Percentiles rank a stretch among this genome's conserved stretches.
Conservation (phyloP, 345 rosid genomes). For the Dovyalis caffra region DNA sequence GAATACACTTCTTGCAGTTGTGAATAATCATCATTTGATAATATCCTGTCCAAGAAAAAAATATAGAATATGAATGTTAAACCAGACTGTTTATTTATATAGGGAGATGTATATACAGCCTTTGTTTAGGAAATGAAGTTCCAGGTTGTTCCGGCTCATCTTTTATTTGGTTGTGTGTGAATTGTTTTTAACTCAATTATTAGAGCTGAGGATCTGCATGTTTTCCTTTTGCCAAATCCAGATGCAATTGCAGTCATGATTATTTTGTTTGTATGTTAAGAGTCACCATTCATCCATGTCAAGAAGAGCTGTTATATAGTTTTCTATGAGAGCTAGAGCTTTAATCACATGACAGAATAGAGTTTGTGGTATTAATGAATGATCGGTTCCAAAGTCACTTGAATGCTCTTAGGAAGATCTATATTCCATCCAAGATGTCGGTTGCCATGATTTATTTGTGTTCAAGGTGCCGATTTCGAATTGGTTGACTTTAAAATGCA, state of each 20-base stretch:
- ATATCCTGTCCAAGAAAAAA: not conserved
- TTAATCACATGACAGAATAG: constrained; percentile 24
- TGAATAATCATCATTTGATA: not conserved
- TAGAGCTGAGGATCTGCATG: constrained; percentile 6
- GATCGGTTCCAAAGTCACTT: constrained; percentile 40
- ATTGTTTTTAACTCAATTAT: constrained; percentile 4
- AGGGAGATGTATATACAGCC: not conserved
- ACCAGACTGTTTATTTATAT: not conserved
- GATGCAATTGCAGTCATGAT: constrained; percentile 20
- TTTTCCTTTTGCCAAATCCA: constrained; percentile 20
- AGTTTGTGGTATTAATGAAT: constrained; percentile 33
- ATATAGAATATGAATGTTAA: not conserved
- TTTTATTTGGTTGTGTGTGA: not conserved
- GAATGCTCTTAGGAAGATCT: constrained; percentile 52
- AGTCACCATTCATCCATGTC: constrained; percentile 17
- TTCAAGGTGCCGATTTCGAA: constrained; percentile 88
- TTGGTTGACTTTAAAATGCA: constrained; percentile 99
- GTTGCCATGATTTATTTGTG: constrained; percentile 77
- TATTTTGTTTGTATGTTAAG: constrained; percentile 25
- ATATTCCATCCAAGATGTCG: constrained; percentile 62
- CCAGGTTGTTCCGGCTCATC: not conserved
- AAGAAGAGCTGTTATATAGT: constrained; percentile 23
- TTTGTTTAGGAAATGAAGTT: constrained; percentile 1
- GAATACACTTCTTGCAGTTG: not conserved
- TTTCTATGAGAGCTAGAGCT: constrained; percentile 31